Evolutionary conservation across 176 grass and related monocot species (phyloP).

Genomic region (Carex cristatella): DNA sequence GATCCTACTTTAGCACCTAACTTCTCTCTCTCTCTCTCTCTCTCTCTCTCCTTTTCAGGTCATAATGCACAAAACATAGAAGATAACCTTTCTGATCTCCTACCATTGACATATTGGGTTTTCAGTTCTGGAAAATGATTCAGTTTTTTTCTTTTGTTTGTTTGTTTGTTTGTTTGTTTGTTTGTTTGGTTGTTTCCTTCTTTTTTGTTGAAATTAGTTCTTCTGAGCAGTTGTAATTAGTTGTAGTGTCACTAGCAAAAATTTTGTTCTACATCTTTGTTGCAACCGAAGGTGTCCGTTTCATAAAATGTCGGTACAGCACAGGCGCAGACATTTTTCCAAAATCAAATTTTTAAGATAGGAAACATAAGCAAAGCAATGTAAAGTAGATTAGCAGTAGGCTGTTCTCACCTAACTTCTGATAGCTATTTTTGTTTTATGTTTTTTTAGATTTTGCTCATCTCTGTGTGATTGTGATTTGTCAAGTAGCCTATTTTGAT

Average conservation of each 20-base stretch:
- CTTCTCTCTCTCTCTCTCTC: neutral
- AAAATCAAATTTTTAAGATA: neutral
- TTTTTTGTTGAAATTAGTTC: neutral
- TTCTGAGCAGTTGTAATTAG: neutral
- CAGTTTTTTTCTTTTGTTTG: neutral
- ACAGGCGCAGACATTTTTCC: neutral
- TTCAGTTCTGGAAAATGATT: constrained; percentile 7
- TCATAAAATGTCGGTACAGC: neutral
- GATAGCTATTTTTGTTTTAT: constrained; percentile 9
- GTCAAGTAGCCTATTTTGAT: neutral
- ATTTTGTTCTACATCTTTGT: neutral
- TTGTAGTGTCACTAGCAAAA: constrained; percentile 4
- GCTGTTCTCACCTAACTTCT: constrained; percentile 6
- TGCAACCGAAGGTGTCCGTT: neutral
- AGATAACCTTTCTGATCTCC: neutral
- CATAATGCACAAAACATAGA: constrained; percentile 8
- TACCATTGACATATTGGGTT: constrained; percentile 1
- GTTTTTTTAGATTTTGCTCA: neutral
- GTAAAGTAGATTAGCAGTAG: neutral
- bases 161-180: neutral
- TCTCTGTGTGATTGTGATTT: constrained; percentile 5
- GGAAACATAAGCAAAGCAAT: constrained; percentile 1
- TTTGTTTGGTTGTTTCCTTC: neutral
- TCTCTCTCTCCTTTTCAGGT: constrained; percentile 15
- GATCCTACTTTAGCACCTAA: constrained; percentile 14